Evolutionary conservation across 225 moss, liverwort and hornwort species (phyloP).

Genomic region (Marchantia polymorpha): DNA sequence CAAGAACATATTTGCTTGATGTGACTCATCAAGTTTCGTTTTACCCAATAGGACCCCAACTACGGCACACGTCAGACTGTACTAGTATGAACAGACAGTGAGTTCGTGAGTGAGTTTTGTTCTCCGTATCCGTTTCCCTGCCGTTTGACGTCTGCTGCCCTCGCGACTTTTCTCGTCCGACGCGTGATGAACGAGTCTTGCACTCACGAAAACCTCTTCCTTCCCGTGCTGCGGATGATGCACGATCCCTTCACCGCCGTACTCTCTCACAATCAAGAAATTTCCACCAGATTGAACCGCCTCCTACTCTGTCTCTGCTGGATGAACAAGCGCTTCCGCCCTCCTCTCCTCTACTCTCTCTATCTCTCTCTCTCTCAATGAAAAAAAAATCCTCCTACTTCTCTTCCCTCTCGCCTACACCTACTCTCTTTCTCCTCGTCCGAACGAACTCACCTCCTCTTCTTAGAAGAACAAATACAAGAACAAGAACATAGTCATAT

Average conservation of each 20-base stretch:
- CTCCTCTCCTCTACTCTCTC: background rate
- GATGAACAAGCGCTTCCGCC: background rate
- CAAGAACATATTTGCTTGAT: too few species aligned
- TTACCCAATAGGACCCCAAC: too few species aligned
- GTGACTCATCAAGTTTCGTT: too few species aligned
- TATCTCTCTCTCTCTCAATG: background rate
- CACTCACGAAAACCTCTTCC: background rate
- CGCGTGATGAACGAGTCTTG: conserved; percentile 8
- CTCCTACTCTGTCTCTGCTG: background rate
- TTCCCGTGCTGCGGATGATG: background rate
- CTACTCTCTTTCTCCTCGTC: background rate
- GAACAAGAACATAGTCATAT: too few species aligned
- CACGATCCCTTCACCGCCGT: background rate
- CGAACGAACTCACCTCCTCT: too few species aligned
- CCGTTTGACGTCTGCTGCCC: conserved; percentile 17
- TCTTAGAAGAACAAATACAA: too few species aligned
- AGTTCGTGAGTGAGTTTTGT: too few species aligned
- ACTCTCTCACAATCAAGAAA: conserved; percentile 27
- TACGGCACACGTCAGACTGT: too few species aligned
- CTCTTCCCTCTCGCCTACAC: background rate
- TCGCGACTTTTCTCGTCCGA: conserved; percentile 5
- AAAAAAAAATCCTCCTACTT: background rate
- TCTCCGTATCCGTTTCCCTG: conserved; percentile 3
- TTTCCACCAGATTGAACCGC: conserved; percentile 16
- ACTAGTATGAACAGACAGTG: too few species aligned